Base-by-base conservation (phyloP, 352 stramenopile species). In the Thalassiosira allenii region DNA sequence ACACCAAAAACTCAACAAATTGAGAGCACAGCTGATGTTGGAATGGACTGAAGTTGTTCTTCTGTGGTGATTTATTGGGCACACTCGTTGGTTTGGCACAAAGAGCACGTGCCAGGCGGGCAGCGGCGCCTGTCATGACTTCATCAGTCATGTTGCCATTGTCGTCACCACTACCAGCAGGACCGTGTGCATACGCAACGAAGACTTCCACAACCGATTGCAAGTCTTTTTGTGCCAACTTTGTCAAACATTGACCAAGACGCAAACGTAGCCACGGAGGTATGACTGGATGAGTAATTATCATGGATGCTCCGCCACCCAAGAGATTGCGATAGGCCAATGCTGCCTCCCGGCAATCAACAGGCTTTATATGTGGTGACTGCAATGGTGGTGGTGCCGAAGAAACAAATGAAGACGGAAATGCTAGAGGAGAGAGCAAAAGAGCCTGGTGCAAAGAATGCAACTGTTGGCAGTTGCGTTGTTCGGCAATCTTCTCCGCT, bases 171-270 rank as follows among this genome's bases (percentile, higher is more conserved):
- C 72, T 49, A 5, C 56, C 29, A 30, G 62, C 77, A 25, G 68
- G 70, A 34, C 79, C 79, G 58, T 41, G 59, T 20, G 69, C 44
- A 40, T 43, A 79, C 51, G 72, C 56, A 34, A 90, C 84, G 79
- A 92, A 94, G 3, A 94, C 87, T 34, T 91, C 83, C 23, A 94
- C 71, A 25, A 94, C 84, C 11, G 87, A 70, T 27, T 75, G 44
- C 40, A 94, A 74, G 81, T 91, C 74, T 17, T 78, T 47, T 34
- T 63, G 20, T 22, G 89, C 86, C 29, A 94, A 29, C 37, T 91
- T 64, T 20, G 82, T 90, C 49, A 94, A 65, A 22, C 83, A 80
- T 66, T 74, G 64, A 25, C 80, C 81, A 8, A 92, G 68, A 12
- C 84, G 63, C 52, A 85, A 52, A 57, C 78, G 74, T 40, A 94